A percentile compares a stretch with the other conserved stretches of the same genome.
Evolutionary conservation across 2,329 filamentous ascomycete genomes (phyloP).

Genomic region (Parascedosporium putredinis): DNA sequence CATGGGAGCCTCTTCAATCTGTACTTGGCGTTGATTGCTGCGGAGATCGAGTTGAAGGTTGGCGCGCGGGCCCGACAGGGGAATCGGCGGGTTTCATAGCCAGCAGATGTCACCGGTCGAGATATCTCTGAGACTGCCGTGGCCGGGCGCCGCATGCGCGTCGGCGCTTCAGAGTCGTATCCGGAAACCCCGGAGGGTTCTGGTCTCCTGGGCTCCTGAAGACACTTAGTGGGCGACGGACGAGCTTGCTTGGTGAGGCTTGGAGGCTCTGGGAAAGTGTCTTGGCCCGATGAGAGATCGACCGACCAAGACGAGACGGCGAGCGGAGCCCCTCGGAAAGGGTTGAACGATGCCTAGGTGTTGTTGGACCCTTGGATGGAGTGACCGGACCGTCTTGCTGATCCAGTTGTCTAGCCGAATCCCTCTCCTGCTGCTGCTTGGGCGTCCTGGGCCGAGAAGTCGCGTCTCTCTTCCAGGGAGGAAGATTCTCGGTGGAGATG

Average conservation of each 20-base stretch:
- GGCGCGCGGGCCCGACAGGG: background rate
- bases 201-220: background rate
- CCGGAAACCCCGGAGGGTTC: background rate
- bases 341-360: background rate
- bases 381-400: background rate
- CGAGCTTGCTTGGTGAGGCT: background rate
- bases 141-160: background rate
- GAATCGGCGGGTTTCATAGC: background rate
- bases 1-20: background rate
- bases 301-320: background rate
- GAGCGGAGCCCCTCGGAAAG: background rate
- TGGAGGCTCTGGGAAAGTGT: background rate
- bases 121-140: background rate
- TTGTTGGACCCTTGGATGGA: background rate
- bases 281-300: background rate
- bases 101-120: background rate
- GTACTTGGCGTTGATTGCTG: background rate
- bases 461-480: conserved; percentile 31
- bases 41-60: background rate
- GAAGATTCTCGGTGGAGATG: conserved; percentile 29
- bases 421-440: background rate
- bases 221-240: background rate
- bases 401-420: background rate
- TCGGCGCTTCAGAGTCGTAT: background rate
- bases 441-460: conserved; percentile 1